These are phyloP conservation scores for Kurtzmaniella cleridarum DNA, from an alignment of 805 yeast species.

Conservation along the genomic window DNA sequence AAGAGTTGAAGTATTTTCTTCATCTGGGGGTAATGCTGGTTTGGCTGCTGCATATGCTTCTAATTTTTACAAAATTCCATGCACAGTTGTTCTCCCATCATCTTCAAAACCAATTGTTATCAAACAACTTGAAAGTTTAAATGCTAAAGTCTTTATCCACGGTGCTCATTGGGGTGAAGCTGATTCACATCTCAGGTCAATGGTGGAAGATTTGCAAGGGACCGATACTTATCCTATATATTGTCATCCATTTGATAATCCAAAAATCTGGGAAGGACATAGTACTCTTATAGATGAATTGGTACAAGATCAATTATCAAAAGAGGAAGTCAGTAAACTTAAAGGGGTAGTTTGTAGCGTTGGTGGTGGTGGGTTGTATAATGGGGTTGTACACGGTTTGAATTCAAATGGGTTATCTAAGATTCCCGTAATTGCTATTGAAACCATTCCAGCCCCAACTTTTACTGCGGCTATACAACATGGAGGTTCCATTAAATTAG, in stretches of 20 bases:
- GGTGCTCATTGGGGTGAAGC: slow-evolving; percentile 50
- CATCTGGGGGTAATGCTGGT: slow-evolving; percentile 55
- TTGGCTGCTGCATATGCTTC: slow-evolving; percentile 50
- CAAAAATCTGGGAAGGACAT: slow-evolving; percentile 28
- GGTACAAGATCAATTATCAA: slow-evolving; percentile 15
- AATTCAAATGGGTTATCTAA: slow-evolving; percentile 9
- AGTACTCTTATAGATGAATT: slow-evolving; percentile 19
- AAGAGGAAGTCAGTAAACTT: slow-evolving; percentile 11
- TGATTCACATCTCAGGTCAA: slow-evolving; percentile 15
- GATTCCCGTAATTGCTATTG: slow-evolving; percentile 23
- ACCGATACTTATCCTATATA: slow-evolving; percentile 14
- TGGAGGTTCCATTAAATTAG: slow-evolving; percentile 13
- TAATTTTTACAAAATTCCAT: slow-evolving; percentile 27
- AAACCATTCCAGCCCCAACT: slow-evolving; percentile 21
- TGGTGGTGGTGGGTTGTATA: slow-evolving; percentile 33
- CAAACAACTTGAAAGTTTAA: slow-evolving; percentile 38
- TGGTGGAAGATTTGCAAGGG: neutral
- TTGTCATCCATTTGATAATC: slow-evolving; percentile 30
- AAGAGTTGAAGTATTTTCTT: slow-evolving; percentile 31
- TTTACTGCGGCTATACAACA: slow-evolving; percentile 16
- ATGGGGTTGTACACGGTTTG: slow-evolving; percentile 23
- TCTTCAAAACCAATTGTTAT: slow-evolving; percentile 42
- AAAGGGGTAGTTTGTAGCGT: slow-evolving; percentile 26
- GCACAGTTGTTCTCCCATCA: slow-evolving; percentile 60
- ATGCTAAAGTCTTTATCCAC: slow-evolving; percentile 45